phyloP scores from a whole-genome alignment of 2,329 filamentous ascomycete genomes.

The Talaromyces sp. region DNA sequence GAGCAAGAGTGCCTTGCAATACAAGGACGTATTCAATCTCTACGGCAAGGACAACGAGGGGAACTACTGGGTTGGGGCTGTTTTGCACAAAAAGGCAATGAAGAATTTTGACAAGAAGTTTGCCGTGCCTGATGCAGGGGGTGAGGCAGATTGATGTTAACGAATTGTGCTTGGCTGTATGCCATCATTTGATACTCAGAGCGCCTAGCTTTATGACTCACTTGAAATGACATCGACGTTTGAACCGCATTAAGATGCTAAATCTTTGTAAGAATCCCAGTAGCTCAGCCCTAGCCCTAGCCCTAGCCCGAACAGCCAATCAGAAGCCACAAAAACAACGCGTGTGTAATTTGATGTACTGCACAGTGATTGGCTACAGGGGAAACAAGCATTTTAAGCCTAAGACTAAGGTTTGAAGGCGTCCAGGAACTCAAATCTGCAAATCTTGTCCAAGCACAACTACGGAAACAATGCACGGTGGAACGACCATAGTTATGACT shows the following conservation, averaged over 20 bases:
- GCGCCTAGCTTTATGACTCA: too few relatives aligned
- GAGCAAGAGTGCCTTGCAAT: background rate
- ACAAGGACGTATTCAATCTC: slow-evolving; percentile 2
- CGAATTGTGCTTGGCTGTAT: background rate
- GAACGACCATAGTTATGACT: background rate
- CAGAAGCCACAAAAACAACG: background rate
- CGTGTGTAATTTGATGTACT: background rate
- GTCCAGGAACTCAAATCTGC: too few relatives aligned
- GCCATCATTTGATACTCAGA: background rate
- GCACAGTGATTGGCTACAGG: background rate
- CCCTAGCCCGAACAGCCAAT: background rate
- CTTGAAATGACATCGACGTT: background rate
- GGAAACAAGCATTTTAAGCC: slow-evolving; percentile 2
- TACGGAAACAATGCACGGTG: background rate
- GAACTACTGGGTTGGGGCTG: slow-evolving; percentile 8
- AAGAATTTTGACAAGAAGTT: background rate
- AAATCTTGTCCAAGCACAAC: background rate
- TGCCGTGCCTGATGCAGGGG: background rate
- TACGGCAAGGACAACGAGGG: slow-evolving; percentile 1
- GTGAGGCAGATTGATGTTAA: background rate
- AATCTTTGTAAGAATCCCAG: too few relatives aligned
- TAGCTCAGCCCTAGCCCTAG: background rate
- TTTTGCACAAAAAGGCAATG: slow-evolving; percentile 7
- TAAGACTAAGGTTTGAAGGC: background rate
- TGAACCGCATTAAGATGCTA: background rate